phyloP scores from a whole-genome alignment of 805 yeast genomes.

The Wickerhamiella siamensis region DNA sequence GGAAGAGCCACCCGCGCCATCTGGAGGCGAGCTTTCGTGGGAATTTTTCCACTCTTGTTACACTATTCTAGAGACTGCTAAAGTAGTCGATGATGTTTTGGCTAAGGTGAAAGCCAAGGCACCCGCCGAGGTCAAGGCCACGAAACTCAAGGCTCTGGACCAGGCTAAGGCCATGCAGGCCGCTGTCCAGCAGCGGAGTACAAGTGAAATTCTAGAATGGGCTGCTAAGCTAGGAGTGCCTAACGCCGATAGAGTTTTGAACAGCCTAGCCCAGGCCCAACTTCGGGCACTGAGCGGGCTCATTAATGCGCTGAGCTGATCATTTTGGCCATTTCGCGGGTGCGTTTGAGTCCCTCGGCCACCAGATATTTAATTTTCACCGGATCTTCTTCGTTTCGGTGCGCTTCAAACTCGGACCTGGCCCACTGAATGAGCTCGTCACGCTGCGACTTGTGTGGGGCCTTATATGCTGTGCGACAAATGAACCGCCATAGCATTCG shows the following conservation, averaged over 20 bases:
- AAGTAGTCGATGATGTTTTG: constrained; percentile 9
- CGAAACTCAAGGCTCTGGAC: not conserved
- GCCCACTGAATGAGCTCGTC: constrained; percentile 24
- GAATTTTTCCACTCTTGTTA: constrained; percentile 17
- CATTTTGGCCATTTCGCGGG: constrained; percentile 20
- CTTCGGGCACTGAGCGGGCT: not conserved
- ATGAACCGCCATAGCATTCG: constrained; percentile 23
- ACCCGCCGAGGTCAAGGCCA: not conserved
- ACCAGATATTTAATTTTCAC: constrained; percentile 22
- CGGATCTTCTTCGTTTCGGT: constrained; percentile 21
- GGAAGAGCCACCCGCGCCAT: not conserved
- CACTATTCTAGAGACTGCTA: constrained; percentile 19
- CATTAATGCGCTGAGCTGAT: constrained; percentile 7
- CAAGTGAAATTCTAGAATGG: not conserved
- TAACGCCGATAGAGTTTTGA: not conserved
- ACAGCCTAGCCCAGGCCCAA: not conserved
- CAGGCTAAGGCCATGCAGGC: not conserved
- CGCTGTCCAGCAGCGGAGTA: not conserved
- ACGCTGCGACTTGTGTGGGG: constrained; percentile 14
- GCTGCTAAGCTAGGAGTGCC: not conserved
- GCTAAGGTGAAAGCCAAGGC: constrained; percentile 7
- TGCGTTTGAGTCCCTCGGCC: constrained; percentile 24
- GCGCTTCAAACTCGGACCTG: constrained; percentile 22
- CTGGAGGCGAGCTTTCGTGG: constrained; percentile 15
- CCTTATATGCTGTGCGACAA: constrained; percentile 22